These are phyloP conservation scores for Alternaria ventricosa DNA, from an alignment of 2,329 filamentous ascomycete species.

Conservation along the genomic window DNA sequence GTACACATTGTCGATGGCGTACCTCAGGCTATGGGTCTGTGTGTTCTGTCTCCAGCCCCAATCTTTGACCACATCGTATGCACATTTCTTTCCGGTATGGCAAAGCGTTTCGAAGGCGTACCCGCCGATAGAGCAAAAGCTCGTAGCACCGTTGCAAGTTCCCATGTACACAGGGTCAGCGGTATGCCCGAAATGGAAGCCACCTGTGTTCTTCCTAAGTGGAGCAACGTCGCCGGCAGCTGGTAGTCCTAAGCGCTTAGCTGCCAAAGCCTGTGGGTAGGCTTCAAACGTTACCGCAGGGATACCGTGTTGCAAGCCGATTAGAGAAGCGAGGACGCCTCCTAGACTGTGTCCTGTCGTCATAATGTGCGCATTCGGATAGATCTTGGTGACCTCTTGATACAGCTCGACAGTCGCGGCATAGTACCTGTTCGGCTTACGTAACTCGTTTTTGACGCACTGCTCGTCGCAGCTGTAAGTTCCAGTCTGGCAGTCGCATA, in stretches of 20 bases:
- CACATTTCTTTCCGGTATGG: slow-evolving; percentile 45
- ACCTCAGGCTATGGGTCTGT: slow-evolving; percentile 38
- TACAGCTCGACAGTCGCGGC: slow-evolving; percentile 42
- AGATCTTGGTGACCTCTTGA: slow-evolving; percentile 42
- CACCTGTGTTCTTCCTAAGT: slow-evolving; percentile 42
- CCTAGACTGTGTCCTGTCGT: slow-evolving; percentile 45
- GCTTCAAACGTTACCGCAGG: slow-evolving; percentile 45
- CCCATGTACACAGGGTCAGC: slow-evolving; percentile 48
- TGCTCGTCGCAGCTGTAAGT: slow-evolving; percentile 45
- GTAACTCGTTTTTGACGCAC: slow-evolving; percentile 41
- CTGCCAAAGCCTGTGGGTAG: slow-evolving; percentile 46
- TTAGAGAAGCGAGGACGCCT: slow-evolving; percentile 44
- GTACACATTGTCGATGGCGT: slow-evolving; percentile 47
- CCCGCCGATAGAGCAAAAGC: slow-evolving; percentile 46
- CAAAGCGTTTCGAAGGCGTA: slow-evolving; percentile 47
- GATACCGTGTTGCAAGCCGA: slow-evolving; percentile 42
- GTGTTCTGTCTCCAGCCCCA: slow-evolving; percentile 47
- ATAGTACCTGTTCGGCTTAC: slow-evolving; percentile 43
- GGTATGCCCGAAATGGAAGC: slow-evolving; percentile 46
- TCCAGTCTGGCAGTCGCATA: slow-evolving; percentile 45
- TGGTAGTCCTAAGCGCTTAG: slow-evolving; percentile 40
- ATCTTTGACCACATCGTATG: slow-evolving; percentile 47
- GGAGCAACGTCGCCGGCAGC: slow-evolving; percentile 38
- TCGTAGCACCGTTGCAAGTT: slow-evolving; percentile 44
- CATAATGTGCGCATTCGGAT: slow-evolving; percentile 44